These are phyloP conservation scores for Linaria vulgaris DNA, from an alignment of 257 asterid species.

Conservation along the genomic window DNA sequence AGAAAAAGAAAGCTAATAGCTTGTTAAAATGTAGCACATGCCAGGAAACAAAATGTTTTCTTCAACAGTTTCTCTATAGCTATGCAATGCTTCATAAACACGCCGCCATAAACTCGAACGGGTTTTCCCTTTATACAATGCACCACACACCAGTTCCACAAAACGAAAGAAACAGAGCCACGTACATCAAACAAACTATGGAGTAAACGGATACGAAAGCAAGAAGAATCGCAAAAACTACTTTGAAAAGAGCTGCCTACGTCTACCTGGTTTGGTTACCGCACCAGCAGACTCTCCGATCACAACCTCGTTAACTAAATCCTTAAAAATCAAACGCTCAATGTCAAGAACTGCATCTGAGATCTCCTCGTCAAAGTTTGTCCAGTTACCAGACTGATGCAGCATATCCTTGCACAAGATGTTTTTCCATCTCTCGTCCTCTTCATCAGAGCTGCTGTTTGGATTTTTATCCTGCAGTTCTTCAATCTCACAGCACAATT, in stretches of 20 bases:
- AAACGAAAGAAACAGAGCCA: conserved; percentile 2
- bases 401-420: conserved; percentile 58
- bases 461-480: conserved; percentile 43
- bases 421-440: conserved; percentile 56
- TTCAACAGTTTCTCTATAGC: neutral
- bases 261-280: conserved; percentile 46
- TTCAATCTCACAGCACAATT: conserved; percentile 73
- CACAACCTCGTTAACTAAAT: conserved; percentile 77
- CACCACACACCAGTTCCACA: neutral
- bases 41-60: neutral
- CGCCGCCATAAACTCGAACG: neutral
- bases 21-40: neutral
- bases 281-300: conserved; percentile 57
- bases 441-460: conserved; percentile 45
- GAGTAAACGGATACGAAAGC: conserved; percentile 12
- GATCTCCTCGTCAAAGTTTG: conserved; percentile 40
- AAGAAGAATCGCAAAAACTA: conserved; percentile 23
- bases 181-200: conserved; percentile 4
- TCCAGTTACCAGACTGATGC: conserved; percentile 60
- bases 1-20: neutral
- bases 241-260: conserved; percentile 49
- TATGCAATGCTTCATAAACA: neutral
- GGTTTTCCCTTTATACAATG: neutral
- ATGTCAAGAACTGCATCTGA: conserved; percentile 75
- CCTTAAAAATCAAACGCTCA: conserved; percentile 82